Base-by-base conservation (phyloP, 2,329 filamentous ascomycete species). In the Mycocentrospora acerina region DNA sequence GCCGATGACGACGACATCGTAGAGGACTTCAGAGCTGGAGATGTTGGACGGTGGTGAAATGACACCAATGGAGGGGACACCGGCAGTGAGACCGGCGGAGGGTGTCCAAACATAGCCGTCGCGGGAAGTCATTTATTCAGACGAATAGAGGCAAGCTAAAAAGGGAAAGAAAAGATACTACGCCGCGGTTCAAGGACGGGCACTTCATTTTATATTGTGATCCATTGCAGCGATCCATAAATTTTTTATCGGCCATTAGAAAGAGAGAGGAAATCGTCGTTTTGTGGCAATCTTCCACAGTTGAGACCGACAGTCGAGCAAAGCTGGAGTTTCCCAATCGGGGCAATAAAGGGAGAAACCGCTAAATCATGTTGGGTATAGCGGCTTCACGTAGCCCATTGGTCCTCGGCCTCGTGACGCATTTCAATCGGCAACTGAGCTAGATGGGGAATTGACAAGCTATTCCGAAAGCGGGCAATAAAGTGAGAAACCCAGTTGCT, bases 1-100 rank as follows among this genome's bases (percentile, higher is more conserved):
- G 8, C 54, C 57, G 12, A 60, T 42, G 11, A 60, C 38, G 2
- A 60, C 29, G 4, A 55, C 55, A 35, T 60, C 57, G 33, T 54
- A 56, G 3, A 40, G 4, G 3, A 29, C 22, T 24, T 54, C 34
- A 4, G 35, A 26, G 24, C 40, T 51, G 2, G 33, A 22, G 11
- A 58, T 25, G 22, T 60, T 58, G 0, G 37, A 42, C 1, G 44
- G 18, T 4, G 53, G 56, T 1, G 29, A 29, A 15, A 59, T 48
- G 13, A 50, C 46, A 15, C 54, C 50, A 5, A 57, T 35, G 4
- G 46, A 44, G 9, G 55, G 55, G 4, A 59, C 30, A 12, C 54
- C 54, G 9, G 43, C 36, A 24, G 36, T 44, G 7, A 58, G 40
- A 19, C 53, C 55, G 1, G 35, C 26, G 9, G 35, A 22, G 15